phyloP scores from a whole-genome alignment of 352 stramenopile genomes.

The Thraustochytrium sp. region DNA sequence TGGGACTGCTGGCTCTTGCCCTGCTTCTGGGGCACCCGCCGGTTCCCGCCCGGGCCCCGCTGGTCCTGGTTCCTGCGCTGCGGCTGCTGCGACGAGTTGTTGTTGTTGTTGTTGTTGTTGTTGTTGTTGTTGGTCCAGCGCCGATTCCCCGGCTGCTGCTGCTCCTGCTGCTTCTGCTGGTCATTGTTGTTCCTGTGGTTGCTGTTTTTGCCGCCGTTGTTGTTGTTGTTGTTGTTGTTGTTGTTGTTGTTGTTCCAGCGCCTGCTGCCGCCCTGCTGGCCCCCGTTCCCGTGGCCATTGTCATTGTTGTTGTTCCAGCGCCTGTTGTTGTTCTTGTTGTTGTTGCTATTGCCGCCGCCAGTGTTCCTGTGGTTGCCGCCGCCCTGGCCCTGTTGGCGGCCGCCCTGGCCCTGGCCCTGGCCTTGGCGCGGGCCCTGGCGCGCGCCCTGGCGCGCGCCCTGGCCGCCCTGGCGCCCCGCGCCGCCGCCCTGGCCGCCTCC shows the following conservation, averaged over 20 bases:
- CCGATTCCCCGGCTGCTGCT: too few species aligned
- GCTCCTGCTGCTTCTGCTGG: too few species aligned
- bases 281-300: neutral
- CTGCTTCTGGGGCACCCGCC: too few species aligned
- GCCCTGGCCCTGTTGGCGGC: too few species aligned
- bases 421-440: neutral
- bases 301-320: neutral
- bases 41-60: too few species aligned
- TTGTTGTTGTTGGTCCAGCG: neutral
- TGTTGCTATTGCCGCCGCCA: neutral
- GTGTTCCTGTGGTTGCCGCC: neutral
- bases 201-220: neutral
- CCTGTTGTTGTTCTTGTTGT: neutral
- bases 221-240: neutral
- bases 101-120: neutral
- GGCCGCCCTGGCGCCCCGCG: neutral
- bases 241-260: neutral
- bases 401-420: neutral
- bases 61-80: neutral
- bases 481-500: neutral
- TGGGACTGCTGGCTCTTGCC: too few species aligned
- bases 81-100: neutral
- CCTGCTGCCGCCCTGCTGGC: neutral
- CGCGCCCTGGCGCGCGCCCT: too few species aligned
- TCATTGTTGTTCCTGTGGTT: neutral